phyloP scores from a whole-genome alignment of 2,329 filamentous ascomycete species.

The Huntiella decipiens region DNA sequence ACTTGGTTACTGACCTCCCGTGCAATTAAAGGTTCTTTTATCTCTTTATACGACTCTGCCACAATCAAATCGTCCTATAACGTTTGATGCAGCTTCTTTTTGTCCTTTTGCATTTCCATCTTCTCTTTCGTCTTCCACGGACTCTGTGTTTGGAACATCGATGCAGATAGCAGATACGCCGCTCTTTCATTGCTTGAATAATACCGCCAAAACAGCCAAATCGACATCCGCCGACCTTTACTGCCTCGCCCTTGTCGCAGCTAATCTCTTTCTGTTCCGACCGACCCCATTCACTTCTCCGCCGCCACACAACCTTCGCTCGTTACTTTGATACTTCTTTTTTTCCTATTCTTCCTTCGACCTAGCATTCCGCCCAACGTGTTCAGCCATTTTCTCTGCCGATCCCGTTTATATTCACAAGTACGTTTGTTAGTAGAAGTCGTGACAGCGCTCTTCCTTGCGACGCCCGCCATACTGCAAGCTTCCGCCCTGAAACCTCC shows the following conservation, averaged over 20 bases:
- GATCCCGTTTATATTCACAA: conserved; percentile 1
- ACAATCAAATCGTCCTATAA: conserved; percentile 1
- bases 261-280: too few species aligned
- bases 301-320: too few species aligned
- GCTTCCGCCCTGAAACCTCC: not conserved
- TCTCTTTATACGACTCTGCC: not conserved
- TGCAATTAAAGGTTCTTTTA: not conserved
- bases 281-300: too few species aligned
- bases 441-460: not conserved
- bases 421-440: not conserved
- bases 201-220: too few species aligned
- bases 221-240: too few species aligned
- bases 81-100: conserved; percentile 1
- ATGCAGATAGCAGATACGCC: not conserved
- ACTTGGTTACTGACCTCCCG: conserved; percentile 2
- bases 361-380: too few species aligned
- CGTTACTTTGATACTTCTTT: too few species aligned
- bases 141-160: conserved; percentile 3
- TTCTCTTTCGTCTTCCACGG: conserved; percentile 1
- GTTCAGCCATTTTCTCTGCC: not conserved
- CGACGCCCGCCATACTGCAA: not conserved
- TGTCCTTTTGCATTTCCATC: not conserved
- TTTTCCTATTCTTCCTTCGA: too few species aligned
- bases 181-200: not conserved
- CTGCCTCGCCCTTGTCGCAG: too few species aligned